These are phyloP conservation scores for Suhomyces guaymorum DNA, from an alignment of 1,139 yeast genomes.

Conservation along the genomic window DNA sequence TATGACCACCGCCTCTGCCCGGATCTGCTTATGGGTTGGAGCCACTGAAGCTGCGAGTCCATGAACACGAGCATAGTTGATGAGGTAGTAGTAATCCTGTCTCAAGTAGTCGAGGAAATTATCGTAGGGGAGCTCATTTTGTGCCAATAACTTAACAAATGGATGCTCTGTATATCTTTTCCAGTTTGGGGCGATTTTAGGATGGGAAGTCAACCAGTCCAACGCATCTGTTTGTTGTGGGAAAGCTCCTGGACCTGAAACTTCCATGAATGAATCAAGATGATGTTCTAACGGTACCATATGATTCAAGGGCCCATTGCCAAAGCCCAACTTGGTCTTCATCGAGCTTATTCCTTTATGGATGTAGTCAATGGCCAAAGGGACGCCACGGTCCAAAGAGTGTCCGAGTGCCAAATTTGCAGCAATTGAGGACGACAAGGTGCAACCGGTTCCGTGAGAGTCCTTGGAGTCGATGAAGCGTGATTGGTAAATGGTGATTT, in stretches of 20 bases:
- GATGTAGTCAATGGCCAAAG: constrained; percentile 61
- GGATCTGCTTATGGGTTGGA: constrained; percentile 53
- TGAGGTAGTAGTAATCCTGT: constrained; percentile 72
- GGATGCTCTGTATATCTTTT: constrained; percentile 57
- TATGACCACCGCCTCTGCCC: constrained; percentile 53
- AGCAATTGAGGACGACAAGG: constrained; percentile 79
- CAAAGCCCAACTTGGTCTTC: constrained; percentile 49
- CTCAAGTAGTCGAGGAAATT: constrained; percentile 60
- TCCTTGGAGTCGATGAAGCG: constrained; percentile 49
- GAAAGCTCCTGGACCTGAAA: neutral
- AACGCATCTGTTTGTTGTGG: constrained; percentile 18
- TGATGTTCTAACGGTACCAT: constrained; percentile 23
- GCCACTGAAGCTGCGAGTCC: constrained; percentile 66
- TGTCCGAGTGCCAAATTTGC: constrained; percentile 65
- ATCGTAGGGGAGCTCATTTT: constrained; percentile 49
- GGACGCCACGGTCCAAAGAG: constrained; percentile 49
- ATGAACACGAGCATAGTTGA: constrained; percentile 70
- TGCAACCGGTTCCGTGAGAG: constrained; percentile 93
- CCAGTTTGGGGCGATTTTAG: constrained; percentile 59
- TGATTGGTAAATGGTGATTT: constrained; percentile 50
- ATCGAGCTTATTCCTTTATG: constrained; percentile 57
- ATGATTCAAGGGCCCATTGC: constrained; percentile 78
- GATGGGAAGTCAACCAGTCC: constrained; percentile 57
- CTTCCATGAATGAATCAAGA: constrained; percentile 11
- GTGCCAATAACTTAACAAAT: constrained; percentile 57